Base-by-base conservation (phyloP, 1,284 basidiomycete species). In the Ceratobasidium sp. region DNA sequence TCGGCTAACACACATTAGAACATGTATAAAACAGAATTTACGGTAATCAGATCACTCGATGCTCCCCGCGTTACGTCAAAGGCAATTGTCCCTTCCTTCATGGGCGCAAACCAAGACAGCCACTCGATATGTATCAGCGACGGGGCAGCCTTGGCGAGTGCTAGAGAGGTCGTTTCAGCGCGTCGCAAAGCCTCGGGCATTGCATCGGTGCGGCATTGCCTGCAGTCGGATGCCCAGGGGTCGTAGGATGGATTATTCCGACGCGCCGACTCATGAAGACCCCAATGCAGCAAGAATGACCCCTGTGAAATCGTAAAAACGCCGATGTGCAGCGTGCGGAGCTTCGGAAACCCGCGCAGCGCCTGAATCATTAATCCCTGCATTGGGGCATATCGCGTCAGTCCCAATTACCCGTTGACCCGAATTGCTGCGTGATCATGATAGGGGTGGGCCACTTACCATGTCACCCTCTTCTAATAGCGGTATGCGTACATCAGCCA, bases 301-400 rank as follows among this genome's bases (percentile, higher is more conserved):
- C 65, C 65, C 47, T 53, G 53, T 25, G 65, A 68, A 53, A 68
- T 68, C 12, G 65, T 68, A 42, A 68, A 68, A 55, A 68, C 65
- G 20, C 65, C 65, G 65, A 53, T 68, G 34, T 68, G 56, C 2
- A 68, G 65, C 42, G 53, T 43, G 32, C 52, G 65, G 40, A 68
- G 65, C 17, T 56, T 56, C 10, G 65, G 65, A 34, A 53, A 42
- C 29, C 53, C 50, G 38, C 52, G 40, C 10, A 68, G 52, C 42
- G 53, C 40, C 35, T 56, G 52, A 13, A 32, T 31, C 52, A 68
- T 68, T 49, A 52, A 25, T 55, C 49, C 47, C 65, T 68, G 38
- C n/a, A 42, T 55, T 12, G 20, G n/a, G 25, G 40, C 55, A 43
- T 68, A 29, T 68, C 65, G 56, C 29, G 54, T 3, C n/a, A 32